Evolutionary conservation across 1,139 yeast genomes (phyloP), one percentile per base, ranked within the genome.

Genomic region (Suhomyces bokatorum): DNA sequence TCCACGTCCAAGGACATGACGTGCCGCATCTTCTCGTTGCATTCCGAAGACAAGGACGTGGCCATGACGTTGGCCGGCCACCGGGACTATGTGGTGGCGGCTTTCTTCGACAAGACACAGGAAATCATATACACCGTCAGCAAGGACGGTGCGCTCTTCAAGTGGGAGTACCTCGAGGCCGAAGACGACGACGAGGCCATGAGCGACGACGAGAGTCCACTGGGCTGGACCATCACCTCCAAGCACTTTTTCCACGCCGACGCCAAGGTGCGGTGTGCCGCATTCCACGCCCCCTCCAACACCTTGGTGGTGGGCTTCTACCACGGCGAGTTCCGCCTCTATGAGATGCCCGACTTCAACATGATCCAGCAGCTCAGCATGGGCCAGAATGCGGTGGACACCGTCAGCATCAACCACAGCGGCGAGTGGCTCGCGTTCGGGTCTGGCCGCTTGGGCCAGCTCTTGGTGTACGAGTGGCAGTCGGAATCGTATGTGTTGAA

Each of bases 401-500:
- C 91, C 10, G 95, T 93, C 3, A 69, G 82, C 16, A 78, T 93
- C 41, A 93, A 93, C 63, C 68, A 75, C 9, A 74, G 93, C 5
- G 99, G 99, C 17, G 99, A 93, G 65, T 93, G 99, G 99, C 71
- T 95, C 39, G 96, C 97, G 0, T 88, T 93, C 66, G 99, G 99
- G 5, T 90, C 97, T 0, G 72, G 91, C 15, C 85, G 83, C 57
- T 69, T 88, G 31, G 99, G 99, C n/a, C 99, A 93, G 66, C 70
- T 93, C 44, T 70, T 93, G 48, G 99, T 93, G 0, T 93, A 96
- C 73, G 99, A 93, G 73, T 93, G 99, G 99, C 97, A 93, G 69
- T 87, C 96, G 3, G 99, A 93, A 64, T 88, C 97, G 0, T 93
- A 93, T 62, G 86, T 93, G 37, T 73, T 93, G 53, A 91, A 93